A percentile compares a stretch with the other conserved stretches of the same genome.
Evolutionary conservation across 495 filamentous ascomycete species (phyloP).

Genomic region (Tuber magnatum): DNA sequence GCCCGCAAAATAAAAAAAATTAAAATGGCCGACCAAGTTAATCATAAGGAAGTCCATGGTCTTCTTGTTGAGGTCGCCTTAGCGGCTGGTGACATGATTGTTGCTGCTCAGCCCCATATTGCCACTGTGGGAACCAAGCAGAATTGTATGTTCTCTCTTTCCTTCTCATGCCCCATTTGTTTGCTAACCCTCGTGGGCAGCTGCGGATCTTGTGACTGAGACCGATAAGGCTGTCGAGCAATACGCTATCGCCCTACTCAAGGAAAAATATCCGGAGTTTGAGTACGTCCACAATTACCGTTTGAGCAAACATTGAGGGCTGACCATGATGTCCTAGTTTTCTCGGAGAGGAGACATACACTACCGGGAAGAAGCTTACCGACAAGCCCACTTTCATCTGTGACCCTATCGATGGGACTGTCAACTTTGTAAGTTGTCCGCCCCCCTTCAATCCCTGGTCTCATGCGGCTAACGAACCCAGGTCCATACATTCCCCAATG

Average conservation of each 20-base stretch:
- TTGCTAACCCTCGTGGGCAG: conserved; percentile 43
- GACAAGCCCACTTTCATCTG: conserved; percentile 72
- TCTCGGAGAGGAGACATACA: conserved; percentile 80
- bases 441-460: neutral
- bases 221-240: conserved; percentile 77
- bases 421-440: conserved; percentile 56
- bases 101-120: conserved; percentile 61
- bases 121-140: conserved; percentile 65
- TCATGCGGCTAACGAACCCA: neutral
- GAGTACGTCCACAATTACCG: conserved; percentile 40
- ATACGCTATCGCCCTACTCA: conserved; percentile 60
- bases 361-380: conserved; percentile 58
- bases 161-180: conserved; percentile 4
- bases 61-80: conserved; percentile 65
- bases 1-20: conserved; percentile 22
- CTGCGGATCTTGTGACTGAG: conserved; percentile 78
- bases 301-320: neutral
- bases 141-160: conserved; percentile 57
- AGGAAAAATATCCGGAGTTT: conserved; percentile 59
- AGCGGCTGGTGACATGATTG: conserved; percentile 75
- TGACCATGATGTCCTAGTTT: conserved; percentile 45
- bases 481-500: conserved; percentile 68
- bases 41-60: conserved; percentile 76
- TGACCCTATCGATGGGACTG: conserved; percentile 85
- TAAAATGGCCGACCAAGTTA: conserved; percentile 44